phyloP scores from a whole-genome alignment of 2,329 filamentous ascomycete genomes.

The Monosporascus sp. region DNA sequence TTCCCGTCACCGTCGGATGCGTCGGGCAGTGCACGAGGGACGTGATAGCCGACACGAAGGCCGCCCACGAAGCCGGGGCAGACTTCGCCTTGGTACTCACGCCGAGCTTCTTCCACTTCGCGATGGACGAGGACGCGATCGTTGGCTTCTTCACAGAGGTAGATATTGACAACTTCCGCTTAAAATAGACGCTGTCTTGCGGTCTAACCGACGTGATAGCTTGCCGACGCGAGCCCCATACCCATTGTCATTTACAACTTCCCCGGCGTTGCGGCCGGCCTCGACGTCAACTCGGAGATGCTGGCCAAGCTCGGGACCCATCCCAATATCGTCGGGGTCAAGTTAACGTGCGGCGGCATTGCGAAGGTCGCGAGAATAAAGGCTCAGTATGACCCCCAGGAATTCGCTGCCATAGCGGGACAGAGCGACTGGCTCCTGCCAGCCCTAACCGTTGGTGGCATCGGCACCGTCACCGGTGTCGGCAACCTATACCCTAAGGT shows the following conservation, averaged over 20 bases:
- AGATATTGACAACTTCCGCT: not conserved
- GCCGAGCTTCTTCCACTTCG: constrained; percentile 65
- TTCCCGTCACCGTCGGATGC: constrained; percentile 63
- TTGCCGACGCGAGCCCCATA: constrained; percentile 52
- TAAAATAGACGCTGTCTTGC: too few relatives aligned
- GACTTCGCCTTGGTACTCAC: constrained; percentile 64
- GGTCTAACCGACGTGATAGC: constrained; percentile 8
- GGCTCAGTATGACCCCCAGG: constrained; percentile 4
- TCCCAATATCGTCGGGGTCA: constrained; percentile 63
- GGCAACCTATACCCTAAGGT: constrained; percentile 27
- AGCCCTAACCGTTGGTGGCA: constrained; percentile 7
- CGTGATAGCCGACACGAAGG: constrained; percentile 57
- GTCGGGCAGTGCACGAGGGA: constrained; percentile 62
- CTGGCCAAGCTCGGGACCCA: constrained; percentile 53
- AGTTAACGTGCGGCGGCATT: constrained; percentile 69
- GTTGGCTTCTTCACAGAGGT: constrained; percentile 58
- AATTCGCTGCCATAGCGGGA: constrained; percentile 34
- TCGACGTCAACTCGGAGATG: constrained; percentile 62
- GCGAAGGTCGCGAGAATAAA: constrained; percentile 62
- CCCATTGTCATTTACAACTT: constrained; percentile 69
- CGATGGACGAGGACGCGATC: constrained; percentile 55
- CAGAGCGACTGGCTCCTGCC: constrained; percentile 40
- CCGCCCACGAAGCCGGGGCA: constrained; percentile 57
- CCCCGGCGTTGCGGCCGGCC: constrained; percentile 58
- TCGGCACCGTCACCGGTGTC: constrained; percentile 10